A percentile compares a stretch with the other conserved stretches of the same genome.
phyloP scores from a whole-genome alignment of 2,329 filamentous ascomycete genomes.

The Septoria linicola region DNA sequence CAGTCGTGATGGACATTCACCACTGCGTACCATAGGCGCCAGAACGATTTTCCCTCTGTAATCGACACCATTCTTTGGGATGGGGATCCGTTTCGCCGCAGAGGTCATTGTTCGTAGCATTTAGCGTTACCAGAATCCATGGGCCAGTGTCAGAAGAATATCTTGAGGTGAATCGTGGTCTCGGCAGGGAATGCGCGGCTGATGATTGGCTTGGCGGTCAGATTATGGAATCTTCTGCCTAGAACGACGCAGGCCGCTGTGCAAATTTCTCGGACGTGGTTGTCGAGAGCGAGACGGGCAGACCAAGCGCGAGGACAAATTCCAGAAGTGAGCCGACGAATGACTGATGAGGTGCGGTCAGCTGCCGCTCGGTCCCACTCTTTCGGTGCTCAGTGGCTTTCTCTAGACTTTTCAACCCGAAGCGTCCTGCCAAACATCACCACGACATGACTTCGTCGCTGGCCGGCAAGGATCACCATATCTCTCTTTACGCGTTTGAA shows the following conservation, averaged over 20 bases:
- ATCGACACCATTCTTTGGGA: conserved; percentile 84
- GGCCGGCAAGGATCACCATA: conserved; percentile 3
- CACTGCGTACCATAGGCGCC: conserved; percentile 87
- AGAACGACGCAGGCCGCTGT: not conserved
- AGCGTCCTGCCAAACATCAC: not conserved
- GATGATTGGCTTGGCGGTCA: not conserved
- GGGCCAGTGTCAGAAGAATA: conserved; percentile 1
- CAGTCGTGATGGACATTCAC: conserved; percentile 86
- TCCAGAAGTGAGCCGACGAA: conserved; percentile 4
- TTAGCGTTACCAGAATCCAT: conserved; percentile 29
- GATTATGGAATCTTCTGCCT: not conserved
- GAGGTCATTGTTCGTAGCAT: conserved; percentile 36
- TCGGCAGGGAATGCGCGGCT: not conserved
- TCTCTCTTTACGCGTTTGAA: not conserved
- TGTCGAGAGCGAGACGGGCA: too few relatives aligned
- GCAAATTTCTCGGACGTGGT: not conserved
- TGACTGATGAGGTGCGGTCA: not conserved
- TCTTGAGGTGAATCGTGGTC: not conserved
- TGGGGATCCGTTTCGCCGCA: conserved; percentile 65
- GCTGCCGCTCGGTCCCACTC: too few relatives aligned
- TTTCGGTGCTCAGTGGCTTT: not conserved
- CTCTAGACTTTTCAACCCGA: not conserved
- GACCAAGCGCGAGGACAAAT: not conserved
- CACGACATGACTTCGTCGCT: not conserved
- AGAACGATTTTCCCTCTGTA: conserved; percentile 92